phyloP scores from a whole-genome alignment of 352 stramenopile genomes.

The Globisporangium iwayamae region DNA sequence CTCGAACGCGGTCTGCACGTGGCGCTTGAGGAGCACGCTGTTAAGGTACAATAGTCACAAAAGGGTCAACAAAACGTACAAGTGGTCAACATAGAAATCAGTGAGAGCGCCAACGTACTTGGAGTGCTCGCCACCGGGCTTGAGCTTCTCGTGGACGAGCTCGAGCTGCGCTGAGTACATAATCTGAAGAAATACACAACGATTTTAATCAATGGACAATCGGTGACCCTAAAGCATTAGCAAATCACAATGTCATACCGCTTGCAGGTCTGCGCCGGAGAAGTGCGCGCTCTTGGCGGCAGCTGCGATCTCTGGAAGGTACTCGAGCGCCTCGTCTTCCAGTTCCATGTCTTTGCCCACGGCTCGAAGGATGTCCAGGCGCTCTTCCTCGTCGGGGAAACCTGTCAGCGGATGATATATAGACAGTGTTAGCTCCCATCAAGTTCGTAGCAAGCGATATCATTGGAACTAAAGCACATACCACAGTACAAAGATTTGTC shows the following conservation, averaged over 20 bases:
- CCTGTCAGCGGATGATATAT: constrained; percentile 28
- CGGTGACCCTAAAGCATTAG: neutral
- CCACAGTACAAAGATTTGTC: constrained; percentile 94
- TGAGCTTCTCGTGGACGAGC: constrained; percentile 90
- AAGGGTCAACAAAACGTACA: too few species aligned
- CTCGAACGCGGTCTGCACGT: constrained; percentile 64
- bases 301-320: constrained; percentile 69
- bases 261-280: constrained; percentile 92
- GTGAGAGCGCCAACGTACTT: constrained; percentile 29
- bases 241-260: constrained; percentile 34
- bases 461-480: constrained; percentile 13
- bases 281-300: constrained; percentile 79
- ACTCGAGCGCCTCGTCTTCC: constrained; percentile 53
- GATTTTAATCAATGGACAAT: neutral
- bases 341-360: constrained; percentile 81
- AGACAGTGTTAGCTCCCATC: neutral
- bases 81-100: neutral
- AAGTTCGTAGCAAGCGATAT: neutral
- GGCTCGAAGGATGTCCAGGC: constrained; percentile 75
- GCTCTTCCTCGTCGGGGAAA: constrained; percentile 79
- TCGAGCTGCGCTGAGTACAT: constrained; percentile 94
- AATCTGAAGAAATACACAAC: constrained; percentile 32
- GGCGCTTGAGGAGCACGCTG: constrained; percentile 48
- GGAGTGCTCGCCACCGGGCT: constrained; percentile 48
- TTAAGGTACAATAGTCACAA: too few species aligned